Conservation (phyloP, 2,329 filamentous ascomycete species). For the Pestalotiopsis sp. region DNA sequence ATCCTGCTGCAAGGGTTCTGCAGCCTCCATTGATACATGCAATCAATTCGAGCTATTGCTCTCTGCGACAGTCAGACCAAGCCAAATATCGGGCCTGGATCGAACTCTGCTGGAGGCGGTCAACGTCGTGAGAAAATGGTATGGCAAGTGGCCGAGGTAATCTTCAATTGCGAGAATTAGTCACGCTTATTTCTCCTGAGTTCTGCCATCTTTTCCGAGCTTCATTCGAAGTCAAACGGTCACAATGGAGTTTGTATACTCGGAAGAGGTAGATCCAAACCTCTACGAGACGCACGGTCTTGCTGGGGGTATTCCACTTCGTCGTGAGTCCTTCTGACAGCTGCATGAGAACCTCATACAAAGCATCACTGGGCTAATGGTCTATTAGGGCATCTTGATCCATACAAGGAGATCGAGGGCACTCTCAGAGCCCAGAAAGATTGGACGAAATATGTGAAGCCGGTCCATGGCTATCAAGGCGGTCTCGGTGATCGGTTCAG, state of each 20-base stretch:
- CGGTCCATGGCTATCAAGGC: constrained; percentile 30
- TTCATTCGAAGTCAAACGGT: background rate
- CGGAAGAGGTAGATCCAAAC: constrained; percentile 25
- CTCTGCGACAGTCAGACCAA: too few species aligned
- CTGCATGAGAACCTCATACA: too few species aligned
- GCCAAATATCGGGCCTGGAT: too few species aligned
- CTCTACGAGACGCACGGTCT: constrained; percentile 32
- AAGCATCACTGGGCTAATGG: too few species aligned
- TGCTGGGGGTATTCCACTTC: constrained; percentile 27
- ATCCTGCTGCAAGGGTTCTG: too few species aligned
- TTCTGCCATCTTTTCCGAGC: background rate
- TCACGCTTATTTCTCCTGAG: too few species aligned
- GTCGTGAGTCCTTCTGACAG: constrained; percentile 9
- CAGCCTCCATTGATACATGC: too few species aligned
- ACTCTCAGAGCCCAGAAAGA: constrained; percentile 37
- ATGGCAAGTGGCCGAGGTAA: background rate
- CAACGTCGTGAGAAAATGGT: too few species aligned
- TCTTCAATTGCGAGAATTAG: too few species aligned
- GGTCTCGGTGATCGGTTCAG: constrained; percentile 29
- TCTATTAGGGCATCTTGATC: constrained; percentile 19
- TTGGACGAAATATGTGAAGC: constrained; percentile 34
- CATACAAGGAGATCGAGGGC: constrained; percentile 30
- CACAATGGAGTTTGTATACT: constrained; percentile 32
- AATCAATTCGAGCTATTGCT: too few species aligned
- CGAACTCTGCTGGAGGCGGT: too few species aligned